Base-by-base conservation (phyloP, 345 rosid species). In the Eucalyptus grandis region DNA sequence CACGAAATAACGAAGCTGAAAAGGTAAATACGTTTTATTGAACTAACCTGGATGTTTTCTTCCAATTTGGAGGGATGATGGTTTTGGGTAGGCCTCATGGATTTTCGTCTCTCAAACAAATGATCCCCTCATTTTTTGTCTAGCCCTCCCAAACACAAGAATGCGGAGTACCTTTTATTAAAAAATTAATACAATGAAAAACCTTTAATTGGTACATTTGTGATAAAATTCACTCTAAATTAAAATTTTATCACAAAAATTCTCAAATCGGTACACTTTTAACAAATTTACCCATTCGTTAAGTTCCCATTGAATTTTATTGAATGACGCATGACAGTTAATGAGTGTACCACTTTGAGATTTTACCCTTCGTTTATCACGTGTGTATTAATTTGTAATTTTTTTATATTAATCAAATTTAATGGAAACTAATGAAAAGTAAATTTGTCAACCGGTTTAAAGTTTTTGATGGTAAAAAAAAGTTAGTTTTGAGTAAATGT, bases 241-340 rank as follows among this genome's bases (percentile, higher is more conserved):
- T 53, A 53, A 7, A 53, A 53, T 3, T 19, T 53, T 7, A 53
- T 0, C 0, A 53, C 1, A 53, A 19, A 53, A 53, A 53, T 7
- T 17, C 4, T 53, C 0, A 53, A 53, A 7, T 3, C 0, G 0
- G 0, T 53, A 19, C 0, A 53, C 2, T 53, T 53, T 4, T 19
- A 1, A 53, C 0, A 53, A 53, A 53, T 53, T 53, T 53, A 53
- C 1, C 5, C 1, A 53, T 19, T 53, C 0, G 0, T 53, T 53
- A 53, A 53, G 2, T 53, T 53, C 19, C 0, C 3, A 0, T 53
- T 53, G 1, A 53, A 53, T 53, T 53, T 53, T 53, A 53, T 53
- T 53, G 0, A 1, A 53, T 53, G 0, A 17, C 54, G 17, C 0
- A 1, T 51, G 0, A 50, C 1, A 2, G 2, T 50, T 50, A 1